phyloP scores from a whole-genome alignment of 768 basidiomycete genomes.

The Mycena albidolilacea region DNA sequence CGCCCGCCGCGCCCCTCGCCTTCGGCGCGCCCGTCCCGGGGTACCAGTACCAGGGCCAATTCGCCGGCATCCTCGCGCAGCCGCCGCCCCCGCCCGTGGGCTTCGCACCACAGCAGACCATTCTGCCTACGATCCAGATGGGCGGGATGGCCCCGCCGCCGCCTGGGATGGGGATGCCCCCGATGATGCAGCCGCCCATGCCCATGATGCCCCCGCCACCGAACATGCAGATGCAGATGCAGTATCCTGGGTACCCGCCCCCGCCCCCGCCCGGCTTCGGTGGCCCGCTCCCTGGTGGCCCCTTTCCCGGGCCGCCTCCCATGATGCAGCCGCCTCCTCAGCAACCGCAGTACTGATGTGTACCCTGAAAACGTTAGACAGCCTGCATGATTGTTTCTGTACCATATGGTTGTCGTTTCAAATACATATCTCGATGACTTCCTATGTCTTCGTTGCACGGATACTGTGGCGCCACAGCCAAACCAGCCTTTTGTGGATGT shows the following conservation, averaged over 20 bases:
- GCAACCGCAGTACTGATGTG: conserved; percentile 54
- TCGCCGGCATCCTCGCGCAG: conserved; percentile 88
- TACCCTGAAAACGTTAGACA: conserved; percentile 32
- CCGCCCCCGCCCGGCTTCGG: conserved; percentile 80
- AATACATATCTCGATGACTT: conserved; percentile 14
- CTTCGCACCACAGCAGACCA: conserved; percentile 80
- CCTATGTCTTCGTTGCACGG: conserved; percentile 1
- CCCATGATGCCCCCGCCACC: conserved; percentile 50
- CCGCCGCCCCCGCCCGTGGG: conserved; percentile 81
- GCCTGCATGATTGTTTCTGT: conserved; percentile 33
- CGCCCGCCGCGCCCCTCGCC: conserved; percentile 81
- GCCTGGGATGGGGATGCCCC: conserved; percentile 41
- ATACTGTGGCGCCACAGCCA: background rate
- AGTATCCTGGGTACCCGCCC: conserved; percentile 65
- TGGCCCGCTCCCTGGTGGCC: conserved; percentile 58
- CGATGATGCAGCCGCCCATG: conserved; percentile 49
- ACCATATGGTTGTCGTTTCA: conserved; percentile 28
- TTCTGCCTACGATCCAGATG: conserved; percentile 68
- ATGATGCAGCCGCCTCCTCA: conserved; percentile 58
- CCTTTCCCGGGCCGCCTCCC: conserved; percentile 56
- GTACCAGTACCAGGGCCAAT: conserved; percentile 92
- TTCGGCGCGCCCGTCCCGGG: conserved; percentile 80
- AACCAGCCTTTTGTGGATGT: background rate
- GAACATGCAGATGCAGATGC: conserved; percentile 59
- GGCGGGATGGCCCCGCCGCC: conserved; percentile 38